These are phyloP conservation scores for Globisporangium parvum DNA, from an alignment of 352 stramenopile genomes.

Conservation along the genomic window DNA sequence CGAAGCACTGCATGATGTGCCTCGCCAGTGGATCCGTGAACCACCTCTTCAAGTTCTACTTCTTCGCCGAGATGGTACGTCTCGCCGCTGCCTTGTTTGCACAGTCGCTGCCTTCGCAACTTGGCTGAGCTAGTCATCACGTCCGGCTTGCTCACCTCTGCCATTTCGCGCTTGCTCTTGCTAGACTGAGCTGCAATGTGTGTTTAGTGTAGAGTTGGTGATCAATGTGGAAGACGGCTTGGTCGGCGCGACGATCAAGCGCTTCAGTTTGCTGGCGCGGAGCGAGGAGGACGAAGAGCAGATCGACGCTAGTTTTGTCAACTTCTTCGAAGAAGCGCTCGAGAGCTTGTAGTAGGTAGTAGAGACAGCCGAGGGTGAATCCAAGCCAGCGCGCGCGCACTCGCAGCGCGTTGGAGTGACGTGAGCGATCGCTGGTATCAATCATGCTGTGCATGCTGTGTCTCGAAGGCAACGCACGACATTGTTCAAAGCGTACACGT, in stretches of 20 bases:
- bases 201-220: slow-evolving; percentile 80
- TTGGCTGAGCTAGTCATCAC: not conserved
- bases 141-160: not conserved
- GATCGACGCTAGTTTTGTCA: slow-evolving; percentile 81
- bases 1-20: slow-evolving; percentile 64
- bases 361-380: not conserved
- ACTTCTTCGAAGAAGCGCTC: slow-evolving; percentile 75
- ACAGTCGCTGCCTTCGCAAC: not conserved
- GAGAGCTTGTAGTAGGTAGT: slow-evolving; percentile 43
- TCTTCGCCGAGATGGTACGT: slow-evolving; percentile 79
- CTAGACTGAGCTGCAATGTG: slow-evolving; percentile 60
- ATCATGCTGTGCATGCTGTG: too few species aligned
- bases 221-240: slow-evolving; percentile 49
- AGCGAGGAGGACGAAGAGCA: slow-evolving; percentile 65
- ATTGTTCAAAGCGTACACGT: too few species aligned
- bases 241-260: slow-evolving; percentile 65
- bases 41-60: slow-evolving; percentile 84
- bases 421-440: not conserved
- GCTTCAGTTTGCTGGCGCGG: slow-evolving; percentile 52
- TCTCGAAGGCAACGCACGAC: too few species aligned
- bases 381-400: not conserved
- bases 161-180: not conserved
- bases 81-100: not conserved
- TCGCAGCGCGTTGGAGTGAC: not conserved
- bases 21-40: slow-evolving; percentile 70